Conservation (phyloP, 192 early-diverging fungal species). For the Coemansia sp. region DNA sequence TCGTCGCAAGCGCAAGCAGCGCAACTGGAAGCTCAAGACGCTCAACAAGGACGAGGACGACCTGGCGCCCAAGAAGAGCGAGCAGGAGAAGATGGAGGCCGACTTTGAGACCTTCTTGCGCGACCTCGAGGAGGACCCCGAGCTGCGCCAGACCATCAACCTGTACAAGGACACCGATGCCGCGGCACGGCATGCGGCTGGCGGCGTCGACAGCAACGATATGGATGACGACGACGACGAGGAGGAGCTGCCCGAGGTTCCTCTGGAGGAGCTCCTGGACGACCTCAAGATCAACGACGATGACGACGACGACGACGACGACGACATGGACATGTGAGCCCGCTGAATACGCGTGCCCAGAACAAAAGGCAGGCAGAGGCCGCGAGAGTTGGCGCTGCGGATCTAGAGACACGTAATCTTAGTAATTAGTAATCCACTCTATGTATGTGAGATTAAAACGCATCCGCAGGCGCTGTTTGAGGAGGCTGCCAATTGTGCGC, state of each 20-base stretch:
- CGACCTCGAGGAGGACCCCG: slow-evolving; percentile 97
- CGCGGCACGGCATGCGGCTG: not conserved
- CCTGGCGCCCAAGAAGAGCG: slow-evolving; percentile 69
- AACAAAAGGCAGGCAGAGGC: no score
- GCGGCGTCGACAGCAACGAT: slow-evolving; percentile 30
- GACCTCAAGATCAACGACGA: slow-evolving; percentile 76
- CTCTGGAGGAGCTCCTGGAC: slow-evolving; percentile 89
- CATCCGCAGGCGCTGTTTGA: no score
- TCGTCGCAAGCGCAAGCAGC: slow-evolving; percentile 76
- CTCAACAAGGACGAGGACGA: slow-evolving; percentile 89
- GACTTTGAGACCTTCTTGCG: slow-evolving; percentile 96
- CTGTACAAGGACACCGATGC: slow-evolving; percentile 70
- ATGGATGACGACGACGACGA: slow-evolving; percentile 68
- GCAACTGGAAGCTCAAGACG: slow-evolving; percentile 90
- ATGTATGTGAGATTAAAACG: no score
- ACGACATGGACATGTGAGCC: slow-evolving; percentile 21
- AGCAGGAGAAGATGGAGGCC: slow-evolving; percentile 70
- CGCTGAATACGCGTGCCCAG: not conserved
- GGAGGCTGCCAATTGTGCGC: no score
- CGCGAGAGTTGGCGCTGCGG: not conserved
- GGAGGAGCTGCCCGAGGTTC: slow-evolving; percentile 91
- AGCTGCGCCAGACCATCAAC: slow-evolving; percentile 91
- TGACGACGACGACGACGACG: slow-evolving; percentile 44
- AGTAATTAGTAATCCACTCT: no score
- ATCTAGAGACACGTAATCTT: not conserved